These are phyloP conservation scores for Phytophthora colocasiae DNA, from an alignment of 352 stramenopile genomes.

Conservation along the genomic window DNA sequence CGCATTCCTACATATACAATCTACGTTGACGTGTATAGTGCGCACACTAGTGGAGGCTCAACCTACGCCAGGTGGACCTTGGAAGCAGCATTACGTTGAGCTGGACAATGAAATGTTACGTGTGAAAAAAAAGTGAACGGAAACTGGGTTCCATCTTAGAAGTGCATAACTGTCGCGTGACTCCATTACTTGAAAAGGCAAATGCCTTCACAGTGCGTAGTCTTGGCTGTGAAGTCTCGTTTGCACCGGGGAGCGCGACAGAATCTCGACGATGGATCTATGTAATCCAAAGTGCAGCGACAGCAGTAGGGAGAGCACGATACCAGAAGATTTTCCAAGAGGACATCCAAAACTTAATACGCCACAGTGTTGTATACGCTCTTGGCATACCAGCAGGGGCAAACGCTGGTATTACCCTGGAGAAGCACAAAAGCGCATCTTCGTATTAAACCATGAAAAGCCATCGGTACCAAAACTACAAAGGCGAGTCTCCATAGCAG, in stretches of 20 bases:
- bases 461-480: too few relatives aligned
- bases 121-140: constrained; percentile 63
- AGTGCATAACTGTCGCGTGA: constrained; percentile 51
- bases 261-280: constrained; percentile 62
- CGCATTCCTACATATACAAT: too few relatives aligned
- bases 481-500: too few relatives aligned
- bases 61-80: too few relatives aligned
- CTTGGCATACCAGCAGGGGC: constrained; percentile 39
- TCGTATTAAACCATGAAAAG: too few relatives aligned
- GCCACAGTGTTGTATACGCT: constrained; percentile 59
- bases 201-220: constrained; percentile 67
- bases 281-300: constrained; percentile 39
- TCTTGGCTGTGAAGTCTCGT: constrained; percentile 51
- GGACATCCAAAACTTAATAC: constrained; percentile 52
- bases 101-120: too few relatives aligned
- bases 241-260: constrained; percentile 47
- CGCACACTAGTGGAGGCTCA: too few relatives aligned
- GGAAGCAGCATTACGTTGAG: too few relatives aligned
- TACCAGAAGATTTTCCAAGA: constrained; percentile 63
- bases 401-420: too few relatives aligned
- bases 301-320: constrained; percentile 30
- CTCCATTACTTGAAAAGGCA: constrained; percentile 50
- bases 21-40: too few relatives aligned
- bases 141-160: constrained; percentile 63
- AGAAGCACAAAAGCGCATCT: too few relatives aligned